A percentile compares a stretch with the other conserved stretches of the same genome.
phyloP scores from a whole-genome alignment of 2,329 filamentous ascomycete species.

The Fusarium napiforme region DNA sequence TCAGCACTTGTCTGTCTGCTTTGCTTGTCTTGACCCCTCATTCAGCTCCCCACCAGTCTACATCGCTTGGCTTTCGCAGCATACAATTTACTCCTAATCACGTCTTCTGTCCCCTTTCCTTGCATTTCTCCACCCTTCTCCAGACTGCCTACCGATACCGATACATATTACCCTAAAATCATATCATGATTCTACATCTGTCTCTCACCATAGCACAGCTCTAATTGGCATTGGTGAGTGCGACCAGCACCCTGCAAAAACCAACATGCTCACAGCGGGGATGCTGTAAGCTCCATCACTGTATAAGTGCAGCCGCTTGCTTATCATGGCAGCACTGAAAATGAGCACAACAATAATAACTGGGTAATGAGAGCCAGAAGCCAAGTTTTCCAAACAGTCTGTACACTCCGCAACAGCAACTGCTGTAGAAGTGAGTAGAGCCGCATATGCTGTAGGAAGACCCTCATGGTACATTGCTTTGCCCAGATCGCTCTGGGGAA shows the following conservation, averaged over 20 bases:
- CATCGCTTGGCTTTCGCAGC: background rate
- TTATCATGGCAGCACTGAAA: background rate
- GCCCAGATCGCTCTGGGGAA: background rate
- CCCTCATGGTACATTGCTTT: background rate
- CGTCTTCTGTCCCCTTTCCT: background rate
- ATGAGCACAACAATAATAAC: background rate
- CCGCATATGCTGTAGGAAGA: background rate
- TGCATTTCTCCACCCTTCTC: background rate
- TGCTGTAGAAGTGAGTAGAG: background rate
- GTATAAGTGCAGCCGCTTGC: background rate
- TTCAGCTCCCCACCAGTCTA: background rate
- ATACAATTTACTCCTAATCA: background rate
- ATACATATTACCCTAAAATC: rapidly evolving
- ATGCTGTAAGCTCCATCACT: background rate
- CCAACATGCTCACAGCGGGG: background rate
- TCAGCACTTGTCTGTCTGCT: background rate
- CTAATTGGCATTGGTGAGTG: background rate
- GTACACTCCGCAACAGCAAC: background rate
- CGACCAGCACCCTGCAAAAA: background rate
- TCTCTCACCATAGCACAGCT: background rate
- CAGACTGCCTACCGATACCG: rapidly evolving
- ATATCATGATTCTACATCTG: background rate
- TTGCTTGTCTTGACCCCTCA: background rate
- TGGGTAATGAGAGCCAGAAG: background rate
- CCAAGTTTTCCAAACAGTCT: background rate